Conservation (phyloP, 2,329 filamentous ascomycete genomes). For the Immersiporthe knoxdaviesiana region DNA sequence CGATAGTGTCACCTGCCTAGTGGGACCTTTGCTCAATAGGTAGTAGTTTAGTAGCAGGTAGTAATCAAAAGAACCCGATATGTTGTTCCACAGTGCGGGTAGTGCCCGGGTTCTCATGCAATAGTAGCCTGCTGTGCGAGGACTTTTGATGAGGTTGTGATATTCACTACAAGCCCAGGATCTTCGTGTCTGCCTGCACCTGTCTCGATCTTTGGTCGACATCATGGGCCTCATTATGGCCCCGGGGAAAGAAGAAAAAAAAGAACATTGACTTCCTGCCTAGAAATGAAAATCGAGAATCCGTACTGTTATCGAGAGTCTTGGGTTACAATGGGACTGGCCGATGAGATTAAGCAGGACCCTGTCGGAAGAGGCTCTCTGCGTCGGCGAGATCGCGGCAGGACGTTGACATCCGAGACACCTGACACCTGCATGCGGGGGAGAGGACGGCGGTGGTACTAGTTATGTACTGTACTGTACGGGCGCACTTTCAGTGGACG, state of each 20-base stretch:
- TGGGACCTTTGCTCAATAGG: not conserved
- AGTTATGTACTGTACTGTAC: not conserved
- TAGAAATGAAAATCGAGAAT: not conserved
- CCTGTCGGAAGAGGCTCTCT: slow-evolving; percentile 12
- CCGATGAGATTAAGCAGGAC: not conserved
- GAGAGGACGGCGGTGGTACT: not conserved
- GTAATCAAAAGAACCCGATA: not conserved
- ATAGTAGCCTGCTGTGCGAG: not conserved
- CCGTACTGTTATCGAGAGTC: not conserved
- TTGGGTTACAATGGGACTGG: not conserved
- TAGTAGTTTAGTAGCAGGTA: not conserved
- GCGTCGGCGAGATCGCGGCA: slow-evolving; percentile 7
- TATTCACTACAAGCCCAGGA: not conserved
- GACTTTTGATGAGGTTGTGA: not conserved
- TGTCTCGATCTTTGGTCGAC: not conserved
- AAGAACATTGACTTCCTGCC: not conserved
- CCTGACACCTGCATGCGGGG: not conserved
- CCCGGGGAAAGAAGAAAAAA: no score
- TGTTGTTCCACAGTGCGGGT: not conserved
- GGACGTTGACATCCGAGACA: slow-evolving; percentile 19
- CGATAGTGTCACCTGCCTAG: not conserved
- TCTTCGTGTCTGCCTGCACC: not conserved
- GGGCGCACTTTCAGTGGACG: not conserved
- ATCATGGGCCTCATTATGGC: not conserved
- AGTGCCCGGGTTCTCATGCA: not conserved